Base-by-base conservation (phyloP, 768 basidiomycete genomes). In the Suillus spraguei region DNA sequence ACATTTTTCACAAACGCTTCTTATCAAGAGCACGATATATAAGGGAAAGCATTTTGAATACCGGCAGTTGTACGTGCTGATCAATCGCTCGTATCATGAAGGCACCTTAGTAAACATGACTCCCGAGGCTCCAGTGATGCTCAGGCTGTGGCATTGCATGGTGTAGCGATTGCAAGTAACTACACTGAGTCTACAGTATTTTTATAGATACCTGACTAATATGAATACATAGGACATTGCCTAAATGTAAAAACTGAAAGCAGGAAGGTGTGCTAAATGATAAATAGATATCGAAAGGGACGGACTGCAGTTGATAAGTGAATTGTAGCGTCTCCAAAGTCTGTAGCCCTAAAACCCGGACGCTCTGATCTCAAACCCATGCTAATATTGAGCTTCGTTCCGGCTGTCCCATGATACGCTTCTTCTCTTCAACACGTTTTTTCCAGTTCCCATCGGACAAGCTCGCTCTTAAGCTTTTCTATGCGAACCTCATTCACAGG, bases 401-500 rank as follows among this genome's bases (percentile, higher is more conserved):
- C 1, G 38, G 20, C 63, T 65, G 67, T 9, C 71, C 76, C 56
- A 69, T 67, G 1, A 63, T 62, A 55, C 64, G 71, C 64, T 63
- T 66, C 50, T 50, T 67, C 32, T 64, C 54, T 0, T 70, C 74
- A 11, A 74, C 75, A 59, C 74, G 65, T 65, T 71, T 70, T n/a
- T 61, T 75, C 81, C 47, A 69, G 50, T 59, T 78, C 76, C 85
- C 85, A 86, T 59, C 79, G 71, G 33, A 71, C 75, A 24, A 86
- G 72, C 70, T 86, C 85, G 35, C 70, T 56, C 62, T 76, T 74
- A 13, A 86, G 71, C 33, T 72, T 78, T 56, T 73, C 69, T 4
- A 81, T 68, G 47, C 85, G 76, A 56, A 80, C 77, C 38, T 77
- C 77, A 10, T 79, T 72, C 1, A 82, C 75, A 1, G 85, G 84